Percentiles rank a stretch among this genome's conserved stretches.
phyloP scores from a whole-genome alignment of 169 alveolate genomes.

The Perkinsus chesapeaki region DNA sequence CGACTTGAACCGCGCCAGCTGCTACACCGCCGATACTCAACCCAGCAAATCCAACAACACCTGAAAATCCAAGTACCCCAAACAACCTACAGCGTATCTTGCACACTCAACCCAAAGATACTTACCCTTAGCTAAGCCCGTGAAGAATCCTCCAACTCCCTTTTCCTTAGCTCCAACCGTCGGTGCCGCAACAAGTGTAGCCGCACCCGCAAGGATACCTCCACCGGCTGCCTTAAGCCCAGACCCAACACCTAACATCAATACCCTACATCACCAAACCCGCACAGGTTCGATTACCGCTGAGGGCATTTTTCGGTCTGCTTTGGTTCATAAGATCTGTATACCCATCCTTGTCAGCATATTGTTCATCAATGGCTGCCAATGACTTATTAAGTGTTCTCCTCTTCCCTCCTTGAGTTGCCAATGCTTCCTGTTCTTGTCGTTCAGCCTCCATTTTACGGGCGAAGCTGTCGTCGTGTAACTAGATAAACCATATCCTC shows the following conservation, averaged over 20 bases:
- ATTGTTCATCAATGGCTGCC: neutral
- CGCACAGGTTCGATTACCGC: neutral
- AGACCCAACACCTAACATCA: slow-evolving; percentile 32
- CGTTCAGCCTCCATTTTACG: neutral
- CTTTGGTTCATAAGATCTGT: neutral
- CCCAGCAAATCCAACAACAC: slow-evolving; percentile 35
- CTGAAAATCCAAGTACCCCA: neutral
- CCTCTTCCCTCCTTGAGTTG: neutral
- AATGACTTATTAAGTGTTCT: neutral
- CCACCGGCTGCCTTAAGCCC: slow-evolving; percentile 37
- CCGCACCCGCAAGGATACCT: slow-evolving; percentile 41
- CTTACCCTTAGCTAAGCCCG: slow-evolving; percentile 36
- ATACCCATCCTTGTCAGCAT: neutral
- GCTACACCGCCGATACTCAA: slow-evolving; percentile 36
- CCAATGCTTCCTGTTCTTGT: neutral
- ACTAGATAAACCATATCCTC: neutral
- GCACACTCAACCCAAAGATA: neutral
- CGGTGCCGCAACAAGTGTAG: slow-evolving; percentile 40
- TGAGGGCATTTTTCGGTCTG: neutral
- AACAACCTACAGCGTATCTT: neutral
- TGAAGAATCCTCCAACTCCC: slow-evolving; percentile 38
- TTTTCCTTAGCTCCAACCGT: slow-evolving; percentile 38
- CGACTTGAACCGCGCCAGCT: slow-evolving; percentile 38
- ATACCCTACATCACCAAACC: neutral
- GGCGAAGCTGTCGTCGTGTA: neutral